Conservation (phyloP, 805 yeast species). For the Yarrowia keelungensis region DNA sequence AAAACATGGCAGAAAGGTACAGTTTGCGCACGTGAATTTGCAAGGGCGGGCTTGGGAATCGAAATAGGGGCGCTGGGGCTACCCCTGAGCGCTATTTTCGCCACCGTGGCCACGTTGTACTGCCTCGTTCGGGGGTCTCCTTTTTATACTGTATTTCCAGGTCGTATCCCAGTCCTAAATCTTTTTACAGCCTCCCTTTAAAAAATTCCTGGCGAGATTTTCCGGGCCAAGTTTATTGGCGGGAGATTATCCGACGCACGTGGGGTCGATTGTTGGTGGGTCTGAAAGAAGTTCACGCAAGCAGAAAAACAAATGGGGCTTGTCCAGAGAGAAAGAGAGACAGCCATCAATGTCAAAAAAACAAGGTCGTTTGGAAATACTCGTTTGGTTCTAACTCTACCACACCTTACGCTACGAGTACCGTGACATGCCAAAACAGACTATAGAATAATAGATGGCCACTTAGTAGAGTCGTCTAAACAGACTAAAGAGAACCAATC, state of each 20-base stretch:
- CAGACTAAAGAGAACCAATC: constrained; percentile 2
- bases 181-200: constrained; percentile 4
- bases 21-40: background rate
- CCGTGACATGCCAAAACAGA: background rate
- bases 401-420: background rate
- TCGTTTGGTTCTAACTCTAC: background rate
- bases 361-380: background rate
- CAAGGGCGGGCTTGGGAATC: background rate
- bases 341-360: no score
- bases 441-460: background rate
- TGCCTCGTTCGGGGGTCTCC: background rate
- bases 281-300: background rate
- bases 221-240: constrained; percentile 15
- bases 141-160: background rate
- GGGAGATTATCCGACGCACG: constrained; percentile 27
- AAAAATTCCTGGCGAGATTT: background rate
- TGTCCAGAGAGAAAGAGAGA: no score
- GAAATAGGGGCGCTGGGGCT: background rate
- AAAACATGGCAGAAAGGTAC: constrained; percentile 23
- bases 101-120: background rate
- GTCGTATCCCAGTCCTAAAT: constrained; percentile 11
- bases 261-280: constrained; percentile 15
- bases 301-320: background rate
- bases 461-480: background rate
- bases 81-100: background rate